These are phyloP conservation scores for Pyracantha coccinea DNA, from an alignment of 331 rosid species.

Conservation along the genomic window DNA sequence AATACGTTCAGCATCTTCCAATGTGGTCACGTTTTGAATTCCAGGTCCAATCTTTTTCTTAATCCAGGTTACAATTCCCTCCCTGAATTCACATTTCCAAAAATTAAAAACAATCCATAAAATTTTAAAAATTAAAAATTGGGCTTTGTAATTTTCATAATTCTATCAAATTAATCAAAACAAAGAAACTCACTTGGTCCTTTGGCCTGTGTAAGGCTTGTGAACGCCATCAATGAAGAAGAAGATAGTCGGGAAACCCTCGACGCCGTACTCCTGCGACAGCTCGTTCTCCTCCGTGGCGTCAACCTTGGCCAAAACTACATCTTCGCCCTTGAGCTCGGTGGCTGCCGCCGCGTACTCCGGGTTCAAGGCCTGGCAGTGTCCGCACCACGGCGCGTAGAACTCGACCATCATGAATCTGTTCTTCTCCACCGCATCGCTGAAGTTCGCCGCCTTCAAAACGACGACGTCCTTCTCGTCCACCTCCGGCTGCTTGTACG, in stretches of 20 bases:
- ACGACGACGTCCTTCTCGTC: constrained; percentile 91
- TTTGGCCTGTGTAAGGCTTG: constrained; percentile 66
- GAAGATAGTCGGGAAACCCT: constrained; percentile 76
- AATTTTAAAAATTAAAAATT: background rate
- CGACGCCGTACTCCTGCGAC: constrained; percentile 66
- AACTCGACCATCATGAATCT: constrained; percentile 82
- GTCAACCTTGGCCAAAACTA: constrained; percentile 75
- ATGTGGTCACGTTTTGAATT: constrained; percentile 58
- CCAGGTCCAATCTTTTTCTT: constrained; percentile 97
- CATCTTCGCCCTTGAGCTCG: constrained; percentile 61
- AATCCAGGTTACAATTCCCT: constrained; percentile 82
- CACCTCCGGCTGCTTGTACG: constrained; percentile 43
- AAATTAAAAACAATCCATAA: background rate
- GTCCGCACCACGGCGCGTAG: constrained; percentile 99
- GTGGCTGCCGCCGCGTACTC: constrained; percentile 92
- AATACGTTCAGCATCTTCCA: constrained; percentile 67
- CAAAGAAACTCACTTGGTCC: constrained; percentile 54
- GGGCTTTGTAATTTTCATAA: background rate
- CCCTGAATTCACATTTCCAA: constrained; percentile 30
- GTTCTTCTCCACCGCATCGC: constrained; percentile 43
- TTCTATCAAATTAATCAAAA: background rate
- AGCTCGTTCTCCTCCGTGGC: constrained; percentile 82
- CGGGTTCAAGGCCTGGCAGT: constrained; percentile 90
- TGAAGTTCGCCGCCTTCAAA: constrained; percentile 76
- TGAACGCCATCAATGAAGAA: constrained; percentile 75